A percentile compares a stretch with the other conserved stretches of the same genome.
Conservation (phyloP, 495 filamentous ascomycete genomes). For the Tetracladium setigerum region DNA sequence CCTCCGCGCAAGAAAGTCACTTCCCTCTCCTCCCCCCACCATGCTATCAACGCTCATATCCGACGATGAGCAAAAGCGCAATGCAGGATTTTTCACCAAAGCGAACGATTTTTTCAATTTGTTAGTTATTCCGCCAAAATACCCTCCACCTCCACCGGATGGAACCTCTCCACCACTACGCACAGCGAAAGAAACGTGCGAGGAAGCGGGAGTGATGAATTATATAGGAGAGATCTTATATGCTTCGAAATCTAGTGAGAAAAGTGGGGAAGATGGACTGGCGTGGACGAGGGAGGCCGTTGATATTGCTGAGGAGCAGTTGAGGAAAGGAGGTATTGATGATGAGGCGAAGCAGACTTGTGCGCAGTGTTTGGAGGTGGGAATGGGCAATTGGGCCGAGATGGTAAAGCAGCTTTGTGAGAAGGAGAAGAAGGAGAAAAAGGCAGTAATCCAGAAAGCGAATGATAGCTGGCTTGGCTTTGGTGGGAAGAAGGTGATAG, state of each 20-base stretch:
- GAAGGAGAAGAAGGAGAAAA: conserved; percentile 29
- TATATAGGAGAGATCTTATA: conserved; percentile 95
- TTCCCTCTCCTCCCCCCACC: conserved; percentile 21
- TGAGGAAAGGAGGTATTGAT: conserved; percentile 31
- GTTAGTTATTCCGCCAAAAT: conserved; percentile 42
- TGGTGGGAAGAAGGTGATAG: conserved; percentile 21
- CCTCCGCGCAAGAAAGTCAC: conserved; percentile 57
- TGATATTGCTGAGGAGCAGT: conserved; percentile 50
- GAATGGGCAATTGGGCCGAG: conserved; percentile 64
- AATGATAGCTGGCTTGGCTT: conserved; percentile 8
- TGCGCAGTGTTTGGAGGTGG: conserved; percentile 61
- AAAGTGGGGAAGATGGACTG: conserved; percentile 54
- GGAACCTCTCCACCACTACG: conserved; percentile 59
- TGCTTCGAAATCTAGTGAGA: conserved; percentile 30
- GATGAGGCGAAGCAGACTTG: conserved; percentile 52
- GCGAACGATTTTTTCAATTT: conserved; percentile 3
- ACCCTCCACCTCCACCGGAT: conserved; percentile 55
- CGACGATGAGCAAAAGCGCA: neutral
- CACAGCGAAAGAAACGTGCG: conserved; percentile 56
- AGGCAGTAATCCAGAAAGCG: conserved; percentile 8
- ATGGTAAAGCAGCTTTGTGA: conserved; percentile 48
- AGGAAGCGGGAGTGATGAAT: conserved; percentile 76
- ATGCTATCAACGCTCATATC: conserved; percentile 7
- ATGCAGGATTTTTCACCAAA: neutral
- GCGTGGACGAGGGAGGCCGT: conserved; percentile 82